These are phyloP conservation scores for Backusella parvicylindrica DNA, from an alignment of 192 early-diverging fungal species.

Conservation along the genomic window DNA sequence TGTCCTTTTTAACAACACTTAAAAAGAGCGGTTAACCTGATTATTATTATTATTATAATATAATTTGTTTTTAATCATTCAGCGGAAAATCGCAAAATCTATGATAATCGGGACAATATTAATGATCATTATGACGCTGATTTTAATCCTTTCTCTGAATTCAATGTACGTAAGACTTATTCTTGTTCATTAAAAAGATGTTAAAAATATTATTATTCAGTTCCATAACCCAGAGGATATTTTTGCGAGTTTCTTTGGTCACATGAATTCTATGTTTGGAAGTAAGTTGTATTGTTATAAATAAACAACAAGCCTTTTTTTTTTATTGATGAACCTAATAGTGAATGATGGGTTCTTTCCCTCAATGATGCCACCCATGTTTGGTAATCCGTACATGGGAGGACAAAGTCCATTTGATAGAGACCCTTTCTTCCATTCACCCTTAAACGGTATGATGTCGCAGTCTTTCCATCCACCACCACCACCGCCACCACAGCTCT, in stretches of 20 bases:
- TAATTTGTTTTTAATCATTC: neutral
- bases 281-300: neutral
- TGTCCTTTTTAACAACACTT: neutral
- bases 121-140: neutral
- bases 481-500: neutral
- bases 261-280: conserved; percentile 8
- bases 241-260: conserved; percentile 5
- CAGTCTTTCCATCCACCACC: neutral
- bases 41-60: neutral
- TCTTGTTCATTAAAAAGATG: neutral
- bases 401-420: neutral
- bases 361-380: conserved; percentile 1
- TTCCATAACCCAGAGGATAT: conserved; percentile 7
- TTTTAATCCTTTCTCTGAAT: neutral
- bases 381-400: neutral
- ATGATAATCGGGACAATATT: neutral
- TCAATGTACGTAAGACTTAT: conserved; percentile 8
- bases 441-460: neutral
- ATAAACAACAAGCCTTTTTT: neutral
- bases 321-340: neutral
- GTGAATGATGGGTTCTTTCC: neutral
- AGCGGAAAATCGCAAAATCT: conserved; percentile 4
- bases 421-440: neutral
- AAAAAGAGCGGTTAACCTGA: neutral
- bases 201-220: neutral